phyloP scores from a whole-genome alignment of 2,329 filamentous ascomycete genomes.

The Claviceps digitariae region DNA sequence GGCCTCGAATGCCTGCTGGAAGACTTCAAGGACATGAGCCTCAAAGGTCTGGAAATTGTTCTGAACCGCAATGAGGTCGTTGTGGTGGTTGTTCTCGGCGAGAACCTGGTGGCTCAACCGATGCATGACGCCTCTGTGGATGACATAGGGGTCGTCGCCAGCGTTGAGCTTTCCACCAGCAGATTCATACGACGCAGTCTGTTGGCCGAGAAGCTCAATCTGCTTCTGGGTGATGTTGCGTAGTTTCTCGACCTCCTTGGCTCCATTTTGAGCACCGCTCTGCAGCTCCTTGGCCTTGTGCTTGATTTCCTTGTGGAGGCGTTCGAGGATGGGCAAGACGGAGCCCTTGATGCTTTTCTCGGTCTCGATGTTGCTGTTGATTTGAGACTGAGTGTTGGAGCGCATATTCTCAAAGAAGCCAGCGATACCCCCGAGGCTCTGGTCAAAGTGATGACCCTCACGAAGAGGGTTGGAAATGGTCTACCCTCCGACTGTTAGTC shows the following conservation, averaged over 20 bases:
- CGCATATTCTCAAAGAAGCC: constrained; percentile 92
- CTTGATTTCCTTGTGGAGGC: constrained; percentile 93
- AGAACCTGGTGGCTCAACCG: constrained; percentile 80
- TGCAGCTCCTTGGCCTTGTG: constrained; percentile 84
- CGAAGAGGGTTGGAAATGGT: constrained; percentile 73
- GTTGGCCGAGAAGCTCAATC: constrained; percentile 82
- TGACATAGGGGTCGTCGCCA: constrained; percentile 73
- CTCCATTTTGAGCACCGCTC: constrained; percentile 65
- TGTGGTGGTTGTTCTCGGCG: constrained; percentile 91
- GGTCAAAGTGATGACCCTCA: constrained; percentile 88
- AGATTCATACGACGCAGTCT: constrained; percentile 69
- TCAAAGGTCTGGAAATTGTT: constrained; percentile 82
- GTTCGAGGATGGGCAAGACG: constrained; percentile 77
- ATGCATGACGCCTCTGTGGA: constrained; percentile 69
- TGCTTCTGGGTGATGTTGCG: constrained; percentile 83
- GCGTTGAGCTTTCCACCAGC: constrained; percentile 57
- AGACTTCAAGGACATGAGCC: constrained; percentile 64
- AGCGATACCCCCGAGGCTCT: constrained; percentile 72
- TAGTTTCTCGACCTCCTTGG: constrained; percentile 86
- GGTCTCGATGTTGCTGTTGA: constrained; percentile 81
- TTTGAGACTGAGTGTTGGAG: constrained; percentile 78
- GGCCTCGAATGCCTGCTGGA: constrained; percentile 70
- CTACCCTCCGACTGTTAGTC: constrained; percentile 25
- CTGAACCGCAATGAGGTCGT: constrained; percentile 86
- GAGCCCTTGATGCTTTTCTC: constrained; percentile 79